phyloP scores from a whole-genome alignment of 2,329 filamentous ascomycete genomes.

The Ascosphaera aggregata region DNA sequence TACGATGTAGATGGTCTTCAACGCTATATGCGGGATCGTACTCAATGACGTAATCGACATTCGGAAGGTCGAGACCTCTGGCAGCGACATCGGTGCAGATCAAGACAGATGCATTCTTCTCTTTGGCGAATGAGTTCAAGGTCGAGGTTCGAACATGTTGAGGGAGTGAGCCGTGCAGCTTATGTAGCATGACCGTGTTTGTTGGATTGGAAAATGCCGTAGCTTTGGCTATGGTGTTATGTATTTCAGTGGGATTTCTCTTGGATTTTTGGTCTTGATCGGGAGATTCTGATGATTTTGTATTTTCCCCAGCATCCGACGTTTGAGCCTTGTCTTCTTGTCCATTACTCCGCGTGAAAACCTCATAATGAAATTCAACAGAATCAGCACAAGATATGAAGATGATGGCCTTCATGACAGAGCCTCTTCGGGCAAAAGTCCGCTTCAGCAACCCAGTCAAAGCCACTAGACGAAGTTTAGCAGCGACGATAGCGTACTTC shows the following conservation, averaged over 20 bases:
- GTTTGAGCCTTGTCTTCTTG: constrained; percentile 5
- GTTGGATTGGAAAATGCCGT: constrained; percentile 50
- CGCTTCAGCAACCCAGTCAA: constrained; percentile 65
- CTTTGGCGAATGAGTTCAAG: constrained; percentile 52
- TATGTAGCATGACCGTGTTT: constrained; percentile 59
- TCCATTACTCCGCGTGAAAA: constrained; percentile 31
- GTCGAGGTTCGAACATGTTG: constrained; percentile 76
- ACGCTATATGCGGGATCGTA: constrained; percentile 90
- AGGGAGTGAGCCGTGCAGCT: constrained; percentile 75
- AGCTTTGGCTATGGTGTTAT: constrained; percentile 30
- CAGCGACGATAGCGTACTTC: constrained; percentile 63
- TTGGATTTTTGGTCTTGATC: constrained; percentile 3
- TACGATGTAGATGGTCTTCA: constrained; percentile 82
- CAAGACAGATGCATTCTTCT: constrained; percentile 53
- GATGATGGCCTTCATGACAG: constrained; percentile 88
- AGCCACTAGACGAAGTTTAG: constrained; percentile 77
- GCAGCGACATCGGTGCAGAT: constrained; percentile 92
- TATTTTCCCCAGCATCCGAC: constrained; percentile 9
- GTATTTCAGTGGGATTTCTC: constrained; percentile 9
- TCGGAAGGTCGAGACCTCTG: constrained; percentile 82
- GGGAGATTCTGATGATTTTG: constrained; percentile 6
- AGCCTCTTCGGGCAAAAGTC: constrained; percentile 67
- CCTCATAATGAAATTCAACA: constrained; percentile 86
- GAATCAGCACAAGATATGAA: constrained; percentile 96
- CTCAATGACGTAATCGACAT: constrained; percentile 84